A percentile compares a stretch with the other conserved stretches of the same genome.
Evolutionary conservation across 1,284 basidiomycete genomes (phyloP).

Genomic region (Blastosporella zonata): DNA sequence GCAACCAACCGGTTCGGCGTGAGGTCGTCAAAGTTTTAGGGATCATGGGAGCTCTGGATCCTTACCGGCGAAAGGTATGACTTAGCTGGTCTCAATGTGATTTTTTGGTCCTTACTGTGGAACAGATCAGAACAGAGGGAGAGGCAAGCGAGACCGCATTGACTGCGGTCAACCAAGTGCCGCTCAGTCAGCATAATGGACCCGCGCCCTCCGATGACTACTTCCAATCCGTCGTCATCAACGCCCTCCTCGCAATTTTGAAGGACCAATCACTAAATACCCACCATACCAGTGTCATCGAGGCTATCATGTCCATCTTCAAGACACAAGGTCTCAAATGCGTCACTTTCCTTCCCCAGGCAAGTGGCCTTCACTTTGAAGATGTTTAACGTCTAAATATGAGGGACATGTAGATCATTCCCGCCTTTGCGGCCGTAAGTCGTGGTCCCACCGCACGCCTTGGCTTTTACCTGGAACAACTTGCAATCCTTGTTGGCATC

Average conservation of each 20-base stretch:
- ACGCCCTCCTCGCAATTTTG: slow-evolving; percentile 84
- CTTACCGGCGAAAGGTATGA: slow-evolving; percentile 86
- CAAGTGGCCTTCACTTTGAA: slow-evolving; percentile 30
- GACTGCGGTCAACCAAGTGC: slow-evolving; percentile 58
- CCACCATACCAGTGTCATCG: slow-evolving; percentile 92
- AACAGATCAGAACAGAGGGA: slow-evolving; percentile 71
- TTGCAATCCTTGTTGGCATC: slow-evolving; percentile 94
- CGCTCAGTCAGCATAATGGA: slow-evolving; percentile 43
- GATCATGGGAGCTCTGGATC: slow-evolving; percentile 96
- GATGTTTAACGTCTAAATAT: slow-evolving; percentile 10
- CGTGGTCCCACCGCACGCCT: slow-evolving; percentile 77
- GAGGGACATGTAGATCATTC: slow-evolving; percentile 72
- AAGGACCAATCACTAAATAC: slow-evolving; percentile 84
- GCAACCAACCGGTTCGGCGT: slow-evolving; percentile 71
- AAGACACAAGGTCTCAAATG: slow-evolving; percentile 97
- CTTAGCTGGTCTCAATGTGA: background rate
- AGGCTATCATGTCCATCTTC: slow-evolving; percentile 99
- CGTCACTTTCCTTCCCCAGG: slow-evolving; percentile 93
- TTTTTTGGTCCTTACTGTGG: slow-evolving; percentile 10
- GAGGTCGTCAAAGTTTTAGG: slow-evolving; percentile 95
- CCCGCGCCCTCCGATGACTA: slow-evolving; percentile 84
- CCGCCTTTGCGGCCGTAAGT: slow-evolving; percentile 91
- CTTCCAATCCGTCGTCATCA: slow-evolving; percentile 96
- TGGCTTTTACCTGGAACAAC: slow-evolving; percentile 94
- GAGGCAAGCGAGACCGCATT: slow-evolving; percentile 73